phyloP scores from a whole-genome alignment of 805 yeast species.

The Spathaspora gorwiae region DNA sequence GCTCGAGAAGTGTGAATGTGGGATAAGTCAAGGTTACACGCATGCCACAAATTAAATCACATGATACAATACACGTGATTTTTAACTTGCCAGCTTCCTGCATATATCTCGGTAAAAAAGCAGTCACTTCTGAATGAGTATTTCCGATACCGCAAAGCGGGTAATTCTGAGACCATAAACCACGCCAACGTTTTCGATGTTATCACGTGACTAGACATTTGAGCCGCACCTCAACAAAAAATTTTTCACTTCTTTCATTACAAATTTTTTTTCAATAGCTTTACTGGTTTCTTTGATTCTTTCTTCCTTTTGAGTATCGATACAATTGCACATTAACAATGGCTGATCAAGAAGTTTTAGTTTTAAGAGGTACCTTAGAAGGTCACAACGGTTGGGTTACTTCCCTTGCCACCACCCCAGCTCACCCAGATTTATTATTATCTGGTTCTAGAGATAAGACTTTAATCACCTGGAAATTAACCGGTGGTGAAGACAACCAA shows the following conservation, averaged over 20 bases:
- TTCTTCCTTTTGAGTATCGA: neutral
- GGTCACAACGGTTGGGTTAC: conserved; percentile 90
- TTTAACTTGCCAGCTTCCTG: conserved; percentile 7
- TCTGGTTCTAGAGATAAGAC: conserved; percentile 99
- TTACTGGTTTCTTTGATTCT: neutral
- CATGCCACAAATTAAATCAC: no score
- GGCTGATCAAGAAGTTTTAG: conserved; percentile 94
- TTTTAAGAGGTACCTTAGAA: conserved; percentile 99
- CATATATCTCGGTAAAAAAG: conserved; percentile 24
- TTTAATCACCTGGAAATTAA: conserved; percentile 95
- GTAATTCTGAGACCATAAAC: no score
- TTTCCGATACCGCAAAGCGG: conserved; percentile 28
- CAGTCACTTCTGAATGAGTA: conserved; percentile 36
- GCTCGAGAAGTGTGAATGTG: neutral
- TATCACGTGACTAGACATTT: neutral
- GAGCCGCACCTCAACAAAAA: no score
- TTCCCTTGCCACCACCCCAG: conserved; percentile 94
- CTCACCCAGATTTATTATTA: conserved; percentile 95
- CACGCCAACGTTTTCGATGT: neutral
- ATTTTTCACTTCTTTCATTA: no score
- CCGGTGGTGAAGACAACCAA: conserved; percentile 85
- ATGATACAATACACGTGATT: neutral
- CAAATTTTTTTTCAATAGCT: no score
- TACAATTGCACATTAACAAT: conserved; percentile 26
- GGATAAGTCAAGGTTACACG: no score